Conservation (phyloP, 176 grass and related monocot species). For the Ensete ventricosum region DNA sequence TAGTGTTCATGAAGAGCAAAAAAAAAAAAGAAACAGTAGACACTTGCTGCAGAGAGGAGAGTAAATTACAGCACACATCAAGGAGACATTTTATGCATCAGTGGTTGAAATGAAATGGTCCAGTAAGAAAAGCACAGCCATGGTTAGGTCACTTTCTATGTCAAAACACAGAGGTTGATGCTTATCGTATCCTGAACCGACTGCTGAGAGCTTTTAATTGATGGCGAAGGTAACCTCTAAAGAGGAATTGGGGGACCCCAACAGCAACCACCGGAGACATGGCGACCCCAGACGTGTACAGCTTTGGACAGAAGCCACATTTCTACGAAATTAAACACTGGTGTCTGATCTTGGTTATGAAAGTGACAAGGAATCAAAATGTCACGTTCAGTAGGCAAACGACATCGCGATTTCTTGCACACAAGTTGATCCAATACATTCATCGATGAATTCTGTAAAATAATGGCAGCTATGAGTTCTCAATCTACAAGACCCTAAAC, state of each 20-base stretch:
- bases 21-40: too few species aligned
- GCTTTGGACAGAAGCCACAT: neutral
- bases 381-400: slow-evolving; percentile 2
- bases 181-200: neutral
- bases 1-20: too few species aligned
- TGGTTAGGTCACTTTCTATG: neutral
- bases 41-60: too few species aligned
- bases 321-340: neutral
- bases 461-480: neutral
- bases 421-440: neutral
- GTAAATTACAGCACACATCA: neutral
- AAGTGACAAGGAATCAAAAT: slow-evolving; percentile 20
- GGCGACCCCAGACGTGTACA: neutral
- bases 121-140: neutral
- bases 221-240: slow-evolving; percentile 8
- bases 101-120: too few species aligned
- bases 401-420: neutral
- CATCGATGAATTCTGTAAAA: neutral
- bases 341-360: slow-evolving; percentile 5
- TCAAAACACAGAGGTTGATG: neutral
- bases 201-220: neutral
- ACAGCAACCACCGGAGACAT: neutral
- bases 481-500: too few species aligned
- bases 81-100: too few species aligned
- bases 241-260: neutral